These are phyloP conservation scores for Acrodontium crateriforme DNA, from an alignment of 2,329 filamentous ascomycete genomes.

Conservation along the genomic window DNA sequence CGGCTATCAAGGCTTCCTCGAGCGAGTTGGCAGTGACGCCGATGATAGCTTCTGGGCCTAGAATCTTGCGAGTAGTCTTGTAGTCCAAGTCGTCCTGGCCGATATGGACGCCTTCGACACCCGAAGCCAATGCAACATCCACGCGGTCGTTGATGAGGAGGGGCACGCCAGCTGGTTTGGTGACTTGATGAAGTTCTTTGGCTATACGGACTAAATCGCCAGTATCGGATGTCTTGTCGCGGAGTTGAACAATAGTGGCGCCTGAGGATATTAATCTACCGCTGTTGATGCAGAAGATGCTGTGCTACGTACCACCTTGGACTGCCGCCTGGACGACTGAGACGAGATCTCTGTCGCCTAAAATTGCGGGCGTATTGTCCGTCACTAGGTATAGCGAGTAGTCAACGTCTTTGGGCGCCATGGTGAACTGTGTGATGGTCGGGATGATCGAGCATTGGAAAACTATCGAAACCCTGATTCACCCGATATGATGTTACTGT, in stretches of 20 bases:
- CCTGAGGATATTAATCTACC: constrained; percentile 26
- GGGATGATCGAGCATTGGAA: too few species aligned
- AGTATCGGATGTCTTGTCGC: constrained; percentile 75
- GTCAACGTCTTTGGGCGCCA: constrained; percentile 36
- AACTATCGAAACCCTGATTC: neutral
- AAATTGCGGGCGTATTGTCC: constrained; percentile 75
- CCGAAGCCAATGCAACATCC: constrained; percentile 69
- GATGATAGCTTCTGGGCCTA: constrained; percentile 68
- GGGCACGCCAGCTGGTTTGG: constrained; percentile 54
- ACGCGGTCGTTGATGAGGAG: constrained; percentile 88
- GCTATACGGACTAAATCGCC: constrained; percentile 57
- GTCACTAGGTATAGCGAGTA: constrained; percentile 85
- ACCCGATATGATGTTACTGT: too few species aligned
- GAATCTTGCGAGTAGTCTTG: constrained; percentile 51
- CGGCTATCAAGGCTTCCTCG: constrained; percentile 59
- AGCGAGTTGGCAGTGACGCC: constrained; percentile 71
- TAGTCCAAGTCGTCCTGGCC: constrained; percentile 85
- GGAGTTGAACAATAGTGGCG: constrained; percentile 75
- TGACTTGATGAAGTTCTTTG: constrained; percentile 56
- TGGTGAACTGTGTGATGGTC: too few species aligned
- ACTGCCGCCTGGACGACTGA: constrained; percentile 63
- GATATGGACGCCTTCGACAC: constrained; percentile 83
- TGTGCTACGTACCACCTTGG: constrained; percentile 45
- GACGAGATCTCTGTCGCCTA: constrained; percentile 56
- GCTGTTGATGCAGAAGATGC: neutral